Base-by-base conservation (phyloP, 2,329 filamentous ascomycete genomes). In the Arthrobotrys iridis region DNA sequence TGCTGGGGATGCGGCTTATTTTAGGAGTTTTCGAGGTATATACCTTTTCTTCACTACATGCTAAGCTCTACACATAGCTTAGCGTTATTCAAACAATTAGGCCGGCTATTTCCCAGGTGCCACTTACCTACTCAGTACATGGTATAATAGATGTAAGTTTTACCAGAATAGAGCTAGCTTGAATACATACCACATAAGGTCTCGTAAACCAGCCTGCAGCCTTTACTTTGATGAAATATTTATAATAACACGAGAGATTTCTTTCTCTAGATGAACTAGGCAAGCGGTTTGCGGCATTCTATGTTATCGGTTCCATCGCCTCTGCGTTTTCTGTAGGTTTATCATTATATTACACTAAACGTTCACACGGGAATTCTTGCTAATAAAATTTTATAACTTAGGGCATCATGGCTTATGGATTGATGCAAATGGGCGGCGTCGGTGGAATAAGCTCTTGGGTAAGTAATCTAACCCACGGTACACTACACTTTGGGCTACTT, bases 91-190 rank as follows among this genome's bases (percentile, higher is more conserved):
- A 24, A 41, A 41, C 15, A 28, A 4, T 8, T 26, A 60, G 41
- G 80, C 88, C 13, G 87, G 90, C 0, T 91, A 90, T 82, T 92
- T 92, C 81, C 89, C 90, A 0, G 87, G 87, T 60, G 89, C 87
- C 58, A 88, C 91, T 0, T 92, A 91, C 79, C 83, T 92, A 3
- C 85, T 93, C 10, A 89, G 87, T 73, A 91, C 88, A 30, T 92
- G 89, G 89, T 91, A 91, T 79, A 89, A 88, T 0, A 82, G 88
- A 81, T 89, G 86, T 87, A 81, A 84, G 85, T 46, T 10, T 0
- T 20, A 18, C 8, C 11, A 18, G 15, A 20, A 15, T 37, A 7
- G 20, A 45, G 33, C n/a, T n/a, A n/a, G n/a, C n/a, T n/a, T n/a
- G n/a, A n/a, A n/a, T n/a, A n/a, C n/a, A n/a, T n/a, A n/a, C n/a